phyloP scores from a whole-genome alignment of 2,329 filamentous ascomycete genomes.

The Pseudogymnoascus pannorum region DNA sequence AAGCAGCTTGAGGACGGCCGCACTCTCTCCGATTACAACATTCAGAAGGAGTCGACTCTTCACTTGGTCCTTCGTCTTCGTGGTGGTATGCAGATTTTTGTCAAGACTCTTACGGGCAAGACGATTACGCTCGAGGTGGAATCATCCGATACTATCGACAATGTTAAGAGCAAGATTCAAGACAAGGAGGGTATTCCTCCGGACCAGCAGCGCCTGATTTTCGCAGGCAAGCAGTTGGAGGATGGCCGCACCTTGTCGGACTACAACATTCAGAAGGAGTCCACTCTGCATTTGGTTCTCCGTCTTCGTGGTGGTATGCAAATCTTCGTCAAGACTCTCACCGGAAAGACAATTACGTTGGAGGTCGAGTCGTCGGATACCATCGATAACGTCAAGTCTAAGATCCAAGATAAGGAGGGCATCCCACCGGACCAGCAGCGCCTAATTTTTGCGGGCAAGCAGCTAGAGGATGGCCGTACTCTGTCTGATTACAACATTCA shows the following conservation, averaged over 20 bases:
- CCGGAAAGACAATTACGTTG: constrained; percentile 62
- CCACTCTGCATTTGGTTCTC: constrained; percentile 62
- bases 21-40: constrained; percentile 91
- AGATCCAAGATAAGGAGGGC: constrained; percentile 66
- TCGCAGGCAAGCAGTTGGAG: constrained; percentile 64
- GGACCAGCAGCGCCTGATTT: constrained; percentile 64
- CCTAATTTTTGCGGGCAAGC: constrained; percentile 64
- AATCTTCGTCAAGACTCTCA: constrained; percentile 65
- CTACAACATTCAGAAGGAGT: constrained; percentile 82
- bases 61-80: constrained; percentile 75
- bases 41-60: constrained; percentile 82
- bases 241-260: constrained; percentile 76
- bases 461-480: constrained; percentile 68
- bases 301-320: constrained; percentile 69
- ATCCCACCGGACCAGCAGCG: constrained; percentile 64
- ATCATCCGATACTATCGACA: constrained; percentile 62
- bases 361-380: constrained; percentile 64
- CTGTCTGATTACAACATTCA: constrained; percentile 82
- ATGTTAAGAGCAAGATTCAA: constrained; percentile 64
- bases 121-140: constrained; percentile 64
- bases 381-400: constrained; percentile 64
- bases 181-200: constrained; percentile 67
- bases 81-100: constrained; percentile 72
- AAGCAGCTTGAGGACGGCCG: constrained; percentile 92
- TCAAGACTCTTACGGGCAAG: constrained; percentile 64